phyloP scores from a whole-genome alignment of 2,329 filamentous ascomycete species.

The Pseudocercospora macadamiae region DNA sequence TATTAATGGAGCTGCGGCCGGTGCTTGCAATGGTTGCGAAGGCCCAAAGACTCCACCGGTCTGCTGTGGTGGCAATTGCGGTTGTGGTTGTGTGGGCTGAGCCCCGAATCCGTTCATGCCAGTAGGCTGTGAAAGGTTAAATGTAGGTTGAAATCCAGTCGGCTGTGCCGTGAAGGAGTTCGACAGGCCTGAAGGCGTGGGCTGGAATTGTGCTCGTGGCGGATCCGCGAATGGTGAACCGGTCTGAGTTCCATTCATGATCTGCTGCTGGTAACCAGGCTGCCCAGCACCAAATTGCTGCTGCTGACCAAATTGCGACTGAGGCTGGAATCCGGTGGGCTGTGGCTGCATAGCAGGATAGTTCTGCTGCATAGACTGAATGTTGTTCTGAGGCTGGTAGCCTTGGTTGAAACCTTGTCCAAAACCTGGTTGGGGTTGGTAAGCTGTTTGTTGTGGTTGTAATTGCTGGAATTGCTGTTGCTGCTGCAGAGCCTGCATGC shows the following conservation, averaged over 20 bases:
- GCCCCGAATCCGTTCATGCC: conserved; percentile 50
- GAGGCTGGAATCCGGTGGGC: conserved; percentile 55
- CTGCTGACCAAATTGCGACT: conserved; percentile 24
- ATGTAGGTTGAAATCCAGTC: conserved; percentile 56
- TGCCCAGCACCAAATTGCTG: conserved; percentile 28
- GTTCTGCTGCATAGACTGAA: conserved; percentile 38
- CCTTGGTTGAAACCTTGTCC: conserved; percentile 45
- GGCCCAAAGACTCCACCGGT: conserved; percentile 47
- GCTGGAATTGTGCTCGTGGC: conserved; percentile 47
- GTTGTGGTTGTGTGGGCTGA: conserved; percentile 47
- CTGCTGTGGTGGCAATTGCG: conserved; percentile 61
- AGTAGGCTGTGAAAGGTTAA: conserved; percentile 43
- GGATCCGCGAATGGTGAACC: conserved; percentile 61
- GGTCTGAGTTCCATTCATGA: conserved; percentile 50
- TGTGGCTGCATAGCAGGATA: conserved; percentile 52
- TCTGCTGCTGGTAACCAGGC: conserved; percentile 53
- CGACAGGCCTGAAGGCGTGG: conserved; percentile 44
- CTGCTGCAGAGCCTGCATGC: conserved; percentile 43
- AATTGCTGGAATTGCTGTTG: conserved; percentile 42
- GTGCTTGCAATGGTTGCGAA: conserved; percentile 36
- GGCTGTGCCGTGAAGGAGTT: conserved; percentile 45
- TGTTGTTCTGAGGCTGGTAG: conserved; percentile 38
- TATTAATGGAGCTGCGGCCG: conserved; percentile 63
- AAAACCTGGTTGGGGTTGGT: conserved; percentile 29
- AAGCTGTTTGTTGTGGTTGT: conserved; percentile 44